Base-by-base conservation (phyloP, 2,329 filamentous ascomycete genomes). In the Grosmannia serpens region DNA sequence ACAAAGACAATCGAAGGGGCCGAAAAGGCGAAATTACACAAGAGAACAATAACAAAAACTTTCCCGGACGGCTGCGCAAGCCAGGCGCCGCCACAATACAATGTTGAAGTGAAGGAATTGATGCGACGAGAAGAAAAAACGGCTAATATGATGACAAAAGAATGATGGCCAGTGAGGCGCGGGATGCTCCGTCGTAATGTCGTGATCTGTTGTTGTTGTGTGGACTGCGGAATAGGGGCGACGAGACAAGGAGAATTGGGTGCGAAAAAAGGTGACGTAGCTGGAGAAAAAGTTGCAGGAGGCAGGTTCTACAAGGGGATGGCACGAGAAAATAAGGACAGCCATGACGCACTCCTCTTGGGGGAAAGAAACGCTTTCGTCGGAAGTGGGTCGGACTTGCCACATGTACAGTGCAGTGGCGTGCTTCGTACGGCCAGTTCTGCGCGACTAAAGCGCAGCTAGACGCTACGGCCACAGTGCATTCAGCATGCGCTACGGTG, bases 261-360 rank as follows among this genome's bases (percentile, higher is more conserved):
- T 20, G 41, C 24, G 52, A 52, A 51, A 58, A 38, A 27, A 61
- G 58, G 63, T 64, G 63, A 64, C 63, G 63, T 64, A 64, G 62
- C 63, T 62, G 63, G 59, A 61, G 61, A 62, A 62, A 61, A 59
- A 35, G 57, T 56, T 61, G 59, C 55, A 58, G 59, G 46, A 59
- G 49, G 47, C 55, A 57, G 49, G 55, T 57, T 52, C 55, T 53
- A 57, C 29, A 35, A 49, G 27, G 53, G 53, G 31, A 27, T 41
- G 20, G 44, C 22, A 58, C 47, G 44, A 50, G 57, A 54, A 58
- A 57, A 56, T 47, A 58, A 56, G 38, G 26, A 55, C 57, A 53
- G 31, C 52, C 53, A 59, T 52, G 57, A 58, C 55, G 59, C 55
- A 59, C 41, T 44, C 35, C 58, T 33, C 41, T 58, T 35, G 56